A percentile compares a stretch with the other conserved stretches of the same genome.
phyloP scores from a whole-genome alignment of 352 stramenopile genomes.

The Globisporangium cederbergense region DNA sequence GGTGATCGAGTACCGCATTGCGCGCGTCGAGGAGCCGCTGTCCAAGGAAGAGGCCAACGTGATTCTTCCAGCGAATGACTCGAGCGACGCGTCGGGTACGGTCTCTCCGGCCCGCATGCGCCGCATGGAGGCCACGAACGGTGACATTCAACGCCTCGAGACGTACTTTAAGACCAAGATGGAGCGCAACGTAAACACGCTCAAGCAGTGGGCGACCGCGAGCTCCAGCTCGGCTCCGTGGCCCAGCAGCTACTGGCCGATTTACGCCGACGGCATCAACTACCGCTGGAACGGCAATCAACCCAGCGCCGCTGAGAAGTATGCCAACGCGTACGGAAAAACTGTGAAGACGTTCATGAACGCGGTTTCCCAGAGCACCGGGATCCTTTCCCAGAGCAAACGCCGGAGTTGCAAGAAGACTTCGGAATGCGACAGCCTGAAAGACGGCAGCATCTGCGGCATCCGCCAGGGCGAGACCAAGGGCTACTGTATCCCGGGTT shows the following conservation, averaged over 20 bases:
- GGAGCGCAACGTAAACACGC: constrained; percentile 3
- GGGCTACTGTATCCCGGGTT: constrained; percentile 18
- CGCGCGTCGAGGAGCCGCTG: background rate
- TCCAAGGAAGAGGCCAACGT: background rate
- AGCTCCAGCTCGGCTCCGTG: constrained; percentile 34
- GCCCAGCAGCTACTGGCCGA: constrained; percentile 18
- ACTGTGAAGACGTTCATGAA: constrained; percentile 31
- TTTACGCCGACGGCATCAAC: constrained; percentile 19
- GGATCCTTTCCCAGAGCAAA: constrained; percentile 31
- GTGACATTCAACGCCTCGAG: constrained; percentile 8
- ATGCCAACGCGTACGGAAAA: constrained; percentile 34
- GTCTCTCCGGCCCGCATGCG: background rate
- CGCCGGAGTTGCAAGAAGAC: constrained; percentile 24
- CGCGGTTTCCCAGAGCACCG: constrained; percentile 33
- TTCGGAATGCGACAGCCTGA: constrained; percentile 20
- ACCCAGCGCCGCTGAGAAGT: constrained; percentile 41
- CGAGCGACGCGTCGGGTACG: background rate
- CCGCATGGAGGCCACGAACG: constrained; percentile 6
- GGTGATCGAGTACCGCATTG: constrained; percentile 7
- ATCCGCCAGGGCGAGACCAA: constrained; percentile 2
- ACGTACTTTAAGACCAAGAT: constrained; percentile 1
- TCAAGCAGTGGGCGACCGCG: constrained; percentile 20
- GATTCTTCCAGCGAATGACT: background rate
- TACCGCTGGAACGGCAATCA: constrained; percentile 14
- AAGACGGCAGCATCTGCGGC: constrained; percentile 1